Evolutionary conservation across 1,284 basidiomycete genomes (phyloP).

Genomic region (Ganoderma lingzhi): DNA sequence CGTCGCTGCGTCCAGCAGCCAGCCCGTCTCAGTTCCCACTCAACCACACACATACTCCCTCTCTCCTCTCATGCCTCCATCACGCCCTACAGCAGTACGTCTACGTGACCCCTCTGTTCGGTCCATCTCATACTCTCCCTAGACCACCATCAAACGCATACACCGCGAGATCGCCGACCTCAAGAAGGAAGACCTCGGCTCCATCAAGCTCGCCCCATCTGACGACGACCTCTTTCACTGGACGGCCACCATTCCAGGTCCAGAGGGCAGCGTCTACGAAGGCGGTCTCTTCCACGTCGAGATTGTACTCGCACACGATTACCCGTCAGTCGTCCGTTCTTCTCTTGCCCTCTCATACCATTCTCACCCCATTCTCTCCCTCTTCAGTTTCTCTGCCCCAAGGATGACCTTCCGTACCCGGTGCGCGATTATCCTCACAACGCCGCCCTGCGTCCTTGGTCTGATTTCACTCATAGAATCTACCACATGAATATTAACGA

Average conservation of each 20-base stretch:
- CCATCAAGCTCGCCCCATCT: slow-evolving; percentile 74
- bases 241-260: slow-evolving; percentile 76
- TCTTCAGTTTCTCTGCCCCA: slow-evolving; percentile 81
- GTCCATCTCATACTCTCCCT: neutral
- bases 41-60: neutral
- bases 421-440: slow-evolving; percentile 45
- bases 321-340: slow-evolving; percentile 71
- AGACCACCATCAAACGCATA: slow-evolving; percentile 90
- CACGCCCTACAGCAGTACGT: slow-evolving; percentile 26
- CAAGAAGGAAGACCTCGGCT: slow-evolving; percentile 82
- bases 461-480: slow-evolving; percentile 60
- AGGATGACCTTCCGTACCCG: slow-evolving; percentile 80
- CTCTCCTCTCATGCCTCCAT: slow-evolving; percentile 23
- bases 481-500: slow-evolving; percentile 95
- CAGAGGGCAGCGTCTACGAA: slow-evolving; percentile 88
- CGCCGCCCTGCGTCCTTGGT: neutral
- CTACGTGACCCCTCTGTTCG: neutral
- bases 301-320: slow-evolving; percentile 77
- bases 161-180: slow-evolving; percentile 88
- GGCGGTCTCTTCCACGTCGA: slow-evolving; percentile 85
- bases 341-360: slow-evolving; percentile 5
- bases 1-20: no score
- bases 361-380: slow-evolving; percentile 7
- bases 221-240: slow-evolving; percentile 60
- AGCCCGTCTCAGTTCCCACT: neutral